These are phyloP conservation scores for Globisporangium recalcitrans DNA, from an alignment of 352 stramenopile genomes.

Conservation along the genomic window DNA sequence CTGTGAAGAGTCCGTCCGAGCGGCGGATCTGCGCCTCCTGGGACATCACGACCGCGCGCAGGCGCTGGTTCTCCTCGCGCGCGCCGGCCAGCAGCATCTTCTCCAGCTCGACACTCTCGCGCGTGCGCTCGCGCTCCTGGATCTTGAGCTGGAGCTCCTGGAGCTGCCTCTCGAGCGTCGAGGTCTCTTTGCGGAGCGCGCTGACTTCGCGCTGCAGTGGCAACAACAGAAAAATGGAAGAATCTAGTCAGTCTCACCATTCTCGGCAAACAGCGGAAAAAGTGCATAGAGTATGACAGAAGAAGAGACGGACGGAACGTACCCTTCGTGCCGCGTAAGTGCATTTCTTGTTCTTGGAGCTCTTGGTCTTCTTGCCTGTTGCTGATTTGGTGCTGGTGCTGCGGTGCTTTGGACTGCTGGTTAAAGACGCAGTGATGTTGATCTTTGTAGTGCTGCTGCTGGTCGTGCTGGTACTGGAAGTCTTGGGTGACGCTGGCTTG, in stretches of 20 bases:
- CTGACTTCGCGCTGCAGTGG: slow-evolving; percentile 37
- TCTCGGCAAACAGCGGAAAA: not conserved
- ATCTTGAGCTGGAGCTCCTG: slow-evolving; percentile 23
- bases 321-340: slow-evolving; percentile 52
- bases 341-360: slow-evolving; percentile 49
- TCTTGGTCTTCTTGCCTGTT: slow-evolving; percentile 21
- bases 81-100: slow-evolving; percentile 25
- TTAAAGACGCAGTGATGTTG: not conserved
- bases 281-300: not conserved
- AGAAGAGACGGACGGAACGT: slow-evolving; percentile 9
- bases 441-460: not conserved
- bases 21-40: slow-evolving; percentile 41
- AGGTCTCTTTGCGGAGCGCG: slow-evolving; percentile 30
- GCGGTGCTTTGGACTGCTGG: not conserved
- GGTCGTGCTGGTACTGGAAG: not conserved
- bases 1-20: slow-evolving; percentile 22
- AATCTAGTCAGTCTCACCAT: slow-evolving; percentile 11
- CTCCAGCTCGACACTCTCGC: slow-evolving; percentile 23
- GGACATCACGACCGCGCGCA: slow-evolving; percentile 32
- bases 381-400: slow-evolving; percentile 8
- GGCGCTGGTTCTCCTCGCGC: slow-evolving; percentile 38
- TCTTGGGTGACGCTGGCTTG: not conserved
- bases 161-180: slow-evolving; percentile 32
- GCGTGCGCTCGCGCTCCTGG: slow-evolving; percentile 12
- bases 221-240: not conserved